phyloP scores from a whole-genome alignment of 768 basidiomycete species.

The Hericium rajendrae region DNA sequence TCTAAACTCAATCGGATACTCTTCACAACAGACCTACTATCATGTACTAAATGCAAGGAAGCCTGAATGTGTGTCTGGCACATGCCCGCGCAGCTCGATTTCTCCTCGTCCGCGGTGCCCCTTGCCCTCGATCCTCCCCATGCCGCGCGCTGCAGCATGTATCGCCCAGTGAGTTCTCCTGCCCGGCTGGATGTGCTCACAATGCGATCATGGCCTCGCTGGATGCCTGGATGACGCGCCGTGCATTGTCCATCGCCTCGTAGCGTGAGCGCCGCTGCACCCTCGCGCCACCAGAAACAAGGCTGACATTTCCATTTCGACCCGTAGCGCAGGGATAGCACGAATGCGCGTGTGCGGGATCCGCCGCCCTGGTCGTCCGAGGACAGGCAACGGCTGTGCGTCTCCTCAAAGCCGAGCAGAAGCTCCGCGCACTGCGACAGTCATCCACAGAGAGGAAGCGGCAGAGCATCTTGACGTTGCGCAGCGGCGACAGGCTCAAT shows the following conservation, averaged over 20 bases:
- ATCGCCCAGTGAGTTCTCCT: conserved; percentile 16
- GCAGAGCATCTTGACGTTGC: conserved; percentile 26
- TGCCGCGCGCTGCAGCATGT: too few species aligned
- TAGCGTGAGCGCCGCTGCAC: conserved; percentile 6
- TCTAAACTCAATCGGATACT: too few species aligned
- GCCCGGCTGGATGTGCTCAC: conserved; percentile 41
- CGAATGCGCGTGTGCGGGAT: conserved; percentile 27
- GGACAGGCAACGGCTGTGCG: conserved; percentile 34
- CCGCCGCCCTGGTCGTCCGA: conserved; percentile 16
- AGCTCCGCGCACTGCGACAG: too few species aligned
- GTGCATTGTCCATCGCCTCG: conserved; percentile 33
- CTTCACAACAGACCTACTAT: too few species aligned
- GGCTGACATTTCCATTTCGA: conserved; percentile 39
- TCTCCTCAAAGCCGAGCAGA: conserved; percentile 26
- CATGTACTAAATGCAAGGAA: too few species aligned
- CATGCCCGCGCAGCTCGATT: too few species aligned
- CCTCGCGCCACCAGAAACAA: conserved; percentile 5
- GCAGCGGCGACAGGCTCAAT: conserved; percentile 43
- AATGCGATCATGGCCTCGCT: conserved; percentile 42
- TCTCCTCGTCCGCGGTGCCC: too few species aligned
- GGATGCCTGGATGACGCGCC: conserved; percentile 42
- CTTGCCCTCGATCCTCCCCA: too few species aligned
- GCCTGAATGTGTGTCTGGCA: too few species aligned
- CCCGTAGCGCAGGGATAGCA: conserved; percentile 36
- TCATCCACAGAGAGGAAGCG: too few species aligned